phyloP scores from a whole-genome alignment of 257 asterid species.

The Solanum chmielewskii region DNA sequence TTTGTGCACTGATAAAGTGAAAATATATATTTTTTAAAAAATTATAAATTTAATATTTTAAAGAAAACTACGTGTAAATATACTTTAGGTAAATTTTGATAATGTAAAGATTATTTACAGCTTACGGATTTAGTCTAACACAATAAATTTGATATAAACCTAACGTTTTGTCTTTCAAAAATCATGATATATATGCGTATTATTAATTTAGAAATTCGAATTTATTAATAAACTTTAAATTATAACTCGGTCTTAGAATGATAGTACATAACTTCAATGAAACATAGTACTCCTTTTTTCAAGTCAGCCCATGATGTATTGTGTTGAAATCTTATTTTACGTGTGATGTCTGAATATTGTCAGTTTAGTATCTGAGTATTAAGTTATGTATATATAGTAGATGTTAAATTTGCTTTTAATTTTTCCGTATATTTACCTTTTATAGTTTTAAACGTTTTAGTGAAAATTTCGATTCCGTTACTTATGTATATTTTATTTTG shows the following conservation, averaged over 20 bases:
- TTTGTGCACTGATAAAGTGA: not conserved
- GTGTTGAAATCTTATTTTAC: not conserved
- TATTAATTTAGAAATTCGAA: not conserved
- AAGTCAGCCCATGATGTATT: not conserved
- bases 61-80: not conserved
- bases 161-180: not conserved
- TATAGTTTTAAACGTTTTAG: fast-evolving
- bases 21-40: fast-evolving
- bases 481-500: not conserved
- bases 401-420: not conserved
- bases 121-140: not conserved
- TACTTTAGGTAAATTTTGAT: not conserved
- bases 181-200: not conserved
- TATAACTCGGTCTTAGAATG: not conserved
- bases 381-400: too few species aligned
- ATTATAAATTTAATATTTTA: not conserved
- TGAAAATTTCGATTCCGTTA: not conserved
- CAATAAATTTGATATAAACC: not conserved
- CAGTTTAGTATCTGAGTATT: not conserved
- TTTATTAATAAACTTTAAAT: not conserved
- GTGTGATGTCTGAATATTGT: not conserved
- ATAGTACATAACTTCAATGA: not conserved
- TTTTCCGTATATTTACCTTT: not conserved
- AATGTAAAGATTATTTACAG: not conserved
- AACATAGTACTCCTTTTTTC: not conserved